Conservation (phyloP, 129 eudicot genomes). For the Escallonia herrerae region DNA sequence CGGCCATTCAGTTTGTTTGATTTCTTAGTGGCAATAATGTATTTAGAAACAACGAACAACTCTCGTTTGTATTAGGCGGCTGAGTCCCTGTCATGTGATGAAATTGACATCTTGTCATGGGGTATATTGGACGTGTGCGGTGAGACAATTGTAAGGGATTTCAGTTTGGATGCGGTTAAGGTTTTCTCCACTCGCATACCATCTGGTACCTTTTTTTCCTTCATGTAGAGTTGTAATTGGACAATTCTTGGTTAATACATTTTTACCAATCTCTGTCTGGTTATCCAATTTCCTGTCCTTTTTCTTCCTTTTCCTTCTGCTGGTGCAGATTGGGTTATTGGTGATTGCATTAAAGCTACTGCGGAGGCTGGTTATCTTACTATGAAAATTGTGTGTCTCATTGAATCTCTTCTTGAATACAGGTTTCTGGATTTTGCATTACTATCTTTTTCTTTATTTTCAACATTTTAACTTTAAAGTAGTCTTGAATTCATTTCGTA, state of each 20-base stretch:
- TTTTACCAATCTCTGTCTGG: neutral
- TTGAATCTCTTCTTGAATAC: constrained; percentile 65
- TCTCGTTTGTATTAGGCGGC: constrained; percentile 51
- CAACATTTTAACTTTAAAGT: too few relatives aligned
- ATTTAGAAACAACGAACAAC: neutral
- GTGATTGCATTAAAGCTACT: constrained; percentile 23
- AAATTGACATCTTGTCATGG: constrained; percentile 47
- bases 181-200: constrained; percentile 37
- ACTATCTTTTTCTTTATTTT: neutral
- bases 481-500: too few relatives aligned
- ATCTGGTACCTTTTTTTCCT: constrained; percentile 39
- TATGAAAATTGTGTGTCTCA: constrained; percentile 51
- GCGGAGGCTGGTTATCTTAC: constrained; percentile 44
- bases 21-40: neutral
- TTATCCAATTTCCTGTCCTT: neutral
- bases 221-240: neutral
- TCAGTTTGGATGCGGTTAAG: constrained; percentile 33
- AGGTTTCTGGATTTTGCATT: constrained; percentile 31
- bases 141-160: constrained; percentile 36
- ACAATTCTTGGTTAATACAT: too few relatives aligned
- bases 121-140: constrained; percentile 37
- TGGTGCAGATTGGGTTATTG: constrained; percentile 37
- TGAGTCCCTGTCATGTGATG: constrained; percentile 42
- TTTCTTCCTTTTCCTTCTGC: constrained; percentile 1
- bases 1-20: neutral